Percentiles rank a stretch among this genome's conserved stretches.
Conservation (phyloP, 2,329 filamentous ascomycete genomes). For the Colletotrichum incanum region DNA sequence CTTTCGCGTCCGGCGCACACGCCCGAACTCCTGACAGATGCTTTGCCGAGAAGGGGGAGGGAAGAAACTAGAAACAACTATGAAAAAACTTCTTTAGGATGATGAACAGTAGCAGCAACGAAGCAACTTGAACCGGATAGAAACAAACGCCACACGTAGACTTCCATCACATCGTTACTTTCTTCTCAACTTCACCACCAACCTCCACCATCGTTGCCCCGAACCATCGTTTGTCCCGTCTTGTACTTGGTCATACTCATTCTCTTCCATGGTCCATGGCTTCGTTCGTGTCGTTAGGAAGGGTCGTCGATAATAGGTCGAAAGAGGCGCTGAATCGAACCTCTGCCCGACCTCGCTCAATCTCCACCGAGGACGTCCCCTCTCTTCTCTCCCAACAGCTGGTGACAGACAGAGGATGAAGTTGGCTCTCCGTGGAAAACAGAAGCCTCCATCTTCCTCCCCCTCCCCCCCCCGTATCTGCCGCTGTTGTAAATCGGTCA, state of each 20-base stretch:
- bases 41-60: not conserved
- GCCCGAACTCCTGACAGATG: constrained; percentile 10
- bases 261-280: not conserved
- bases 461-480: not conserved
- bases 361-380: not conserved
- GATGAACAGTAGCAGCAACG: not conserved
- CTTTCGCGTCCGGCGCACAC: not conserved
- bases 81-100: no score
- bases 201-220: not conserved
- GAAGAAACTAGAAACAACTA: not conserved
- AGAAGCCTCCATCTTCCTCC: not conserved
- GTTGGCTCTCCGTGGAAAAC: not conserved
- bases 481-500: not conserved
- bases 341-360: not conserved
- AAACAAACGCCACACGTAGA: constrained; percentile 1
- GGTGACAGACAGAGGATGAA: not conserved
- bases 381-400: not conserved
- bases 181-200: no score
- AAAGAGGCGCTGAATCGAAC: not conserved
- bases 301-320: not conserved
- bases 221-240: not conserved
- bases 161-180: constrained; percentile 8
- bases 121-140: not conserved
- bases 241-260: constrained; percentile 4
- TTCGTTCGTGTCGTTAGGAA: not conserved